Evolutionary conservation across 208 protist species (phyloP).

Genomic region (Leishmania martiniquensis): DNA sequence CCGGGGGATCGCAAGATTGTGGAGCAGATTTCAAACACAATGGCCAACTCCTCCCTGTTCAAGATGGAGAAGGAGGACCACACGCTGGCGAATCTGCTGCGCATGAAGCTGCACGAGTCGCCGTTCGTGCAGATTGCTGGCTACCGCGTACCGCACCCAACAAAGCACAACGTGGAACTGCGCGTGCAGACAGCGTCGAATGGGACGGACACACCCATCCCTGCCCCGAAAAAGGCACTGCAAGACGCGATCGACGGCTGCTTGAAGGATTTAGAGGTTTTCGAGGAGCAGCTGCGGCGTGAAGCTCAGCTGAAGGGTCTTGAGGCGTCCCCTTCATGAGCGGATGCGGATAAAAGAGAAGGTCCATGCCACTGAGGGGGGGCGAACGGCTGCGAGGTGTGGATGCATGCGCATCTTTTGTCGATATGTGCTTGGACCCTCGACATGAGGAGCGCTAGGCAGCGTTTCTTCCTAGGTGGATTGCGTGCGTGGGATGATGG

Average conservation of each 20-base stretch:
- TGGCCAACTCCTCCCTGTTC: slow-evolving; percentile 89
- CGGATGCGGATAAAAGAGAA: background rate
- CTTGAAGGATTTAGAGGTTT: slow-evolving; percentile 75
- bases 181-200: slow-evolving; percentile 84
- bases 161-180: slow-evolving; percentile 89
- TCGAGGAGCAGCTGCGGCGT: slow-evolving; percentile 68
- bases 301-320: slow-evolving; percentile 77
- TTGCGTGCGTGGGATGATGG: background rate
- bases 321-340: slow-evolving; percentile 13
- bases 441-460: background rate
- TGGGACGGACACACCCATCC: slow-evolving; percentile 49
- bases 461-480: background rate
- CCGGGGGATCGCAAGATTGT: slow-evolving; percentile 82
- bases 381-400: background rate
- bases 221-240: slow-evolving; percentile 81
- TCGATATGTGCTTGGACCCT: background rate
- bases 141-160: slow-evolving; percentile 90
- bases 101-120: slow-evolving; percentile 89
- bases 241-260: slow-evolving; percentile 79
- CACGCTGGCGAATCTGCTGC: slow-evolving; percentile 88
- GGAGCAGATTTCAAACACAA: slow-evolving; percentile 76
- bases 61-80: slow-evolving; percentile 92
- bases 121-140: slow-evolving; percentile 84
- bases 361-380: background rate
- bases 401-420: background rate